Evolutionary conservation across 371 early-diverging fungal species (phyloP), one percentile per base, ranked within the genome.

Genomic region (Mucor racemosus): DNA sequence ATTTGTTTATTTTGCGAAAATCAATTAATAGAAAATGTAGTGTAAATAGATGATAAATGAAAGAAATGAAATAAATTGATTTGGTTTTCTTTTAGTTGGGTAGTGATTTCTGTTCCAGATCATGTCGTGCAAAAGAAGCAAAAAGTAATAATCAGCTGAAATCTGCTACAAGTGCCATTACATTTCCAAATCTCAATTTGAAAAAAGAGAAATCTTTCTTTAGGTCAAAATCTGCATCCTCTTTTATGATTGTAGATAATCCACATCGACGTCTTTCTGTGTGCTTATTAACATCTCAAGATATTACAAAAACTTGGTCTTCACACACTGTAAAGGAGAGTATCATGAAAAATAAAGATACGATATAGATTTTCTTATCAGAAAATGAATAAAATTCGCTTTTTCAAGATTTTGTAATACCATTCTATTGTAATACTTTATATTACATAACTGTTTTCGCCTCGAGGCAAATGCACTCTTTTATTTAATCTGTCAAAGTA

Each of bases 1-100:
- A 58, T 58, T 39, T 58, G 58, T 19, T 58, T 58, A 58, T 58
- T 58, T 19, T 58, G 58, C 17, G 58, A 58, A 39, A 58, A 19
- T 35, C 58, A 58, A 17, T 21, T 55, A 33, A 21, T n/a, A 33
- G 55, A 15, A 35, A 14, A 35, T 14, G 55, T 55, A 55, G 33
- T 55, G 34, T 55, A 55, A 34, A 15, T 55, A 35, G 55, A 14
- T 10, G 21, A 50, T 26, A 7, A 17, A 15, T 31, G 33, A 53
- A 21, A 17, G 26, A 26, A 33, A 53, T 31, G 26, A 31, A 31
- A 55, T 17, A 6, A 13, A 35, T 15, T 34, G 35, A 13, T 55
- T 14, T 38, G 19, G 0, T 35, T n/a, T n/a, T 15, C 35, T 58
- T 10, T 15, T 13, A 17, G 58, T 35, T 58, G 21, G 15, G 17